phyloP scores from a whole-genome alignment of 345 rosid genomes.

The Barbarea vulgaris region DNA sequence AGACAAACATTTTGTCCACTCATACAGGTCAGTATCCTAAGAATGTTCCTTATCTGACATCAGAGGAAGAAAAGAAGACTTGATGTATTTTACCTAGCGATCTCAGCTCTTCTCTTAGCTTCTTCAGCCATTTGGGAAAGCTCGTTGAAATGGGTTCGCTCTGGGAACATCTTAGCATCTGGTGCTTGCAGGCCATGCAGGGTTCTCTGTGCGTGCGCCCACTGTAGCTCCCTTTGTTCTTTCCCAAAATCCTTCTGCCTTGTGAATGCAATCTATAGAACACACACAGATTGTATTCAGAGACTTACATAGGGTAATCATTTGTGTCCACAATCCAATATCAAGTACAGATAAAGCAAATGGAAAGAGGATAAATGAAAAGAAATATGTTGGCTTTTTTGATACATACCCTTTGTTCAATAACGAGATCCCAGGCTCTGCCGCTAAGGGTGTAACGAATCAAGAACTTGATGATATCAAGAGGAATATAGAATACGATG shows the following conservation, averaged over 20 bases:
- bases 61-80: neutral
- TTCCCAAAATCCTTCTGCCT: slow-evolving; percentile 96
- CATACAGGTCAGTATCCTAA: neutral
- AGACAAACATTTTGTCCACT: slow-evolving; percentile 5
- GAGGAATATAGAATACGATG: slow-evolving; percentile 81
- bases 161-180: slow-evolving; percentile 91
- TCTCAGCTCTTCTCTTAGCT: slow-evolving; percentile 98
- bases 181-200: slow-evolving; percentile 94
- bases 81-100: slow-evolving; percentile 64
- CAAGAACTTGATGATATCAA: slow-evolving; percentile 89
- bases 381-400: neutral
- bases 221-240: slow-evolving; percentile 97
- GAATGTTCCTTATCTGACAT: slow-evolving; percentile 1
- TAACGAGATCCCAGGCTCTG: slow-evolving; percentile 98
- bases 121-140: slow-evolving; percentile 97
- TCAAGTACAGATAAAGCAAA: neutral
- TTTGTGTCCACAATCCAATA: neutral
- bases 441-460: slow-evolving; percentile 93
- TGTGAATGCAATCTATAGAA: slow-evolving; percentile 87
- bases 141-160: slow-evolving; percentile 76
- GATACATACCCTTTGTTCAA: slow-evolving; percentile 89
- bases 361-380: neutral
- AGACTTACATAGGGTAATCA: neutral
- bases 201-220: slow-evolving; percentile 99
- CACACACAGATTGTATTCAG: neutral